phyloP scores from a whole-genome alignment of 371 early-diverging fungal species.

The Syncephalis fuscata region DNA sequence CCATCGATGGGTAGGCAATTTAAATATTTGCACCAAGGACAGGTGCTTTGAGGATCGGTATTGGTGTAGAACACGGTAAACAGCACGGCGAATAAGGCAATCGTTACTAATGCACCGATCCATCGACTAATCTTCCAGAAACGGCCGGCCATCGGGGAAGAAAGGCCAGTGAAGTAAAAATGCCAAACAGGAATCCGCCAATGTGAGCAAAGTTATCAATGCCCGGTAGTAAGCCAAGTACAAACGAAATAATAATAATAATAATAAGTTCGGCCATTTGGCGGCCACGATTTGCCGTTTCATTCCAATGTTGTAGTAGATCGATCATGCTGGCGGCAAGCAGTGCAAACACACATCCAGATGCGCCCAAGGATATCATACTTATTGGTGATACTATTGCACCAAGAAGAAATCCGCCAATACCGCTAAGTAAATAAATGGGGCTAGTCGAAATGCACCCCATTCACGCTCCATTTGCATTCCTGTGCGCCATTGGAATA shows the following conservation, averaged over 20 bases:
- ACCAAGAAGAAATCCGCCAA: conserved; percentile 68
- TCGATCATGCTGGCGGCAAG: conserved; percentile 68
- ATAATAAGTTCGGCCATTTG: conserved; percentile 53
- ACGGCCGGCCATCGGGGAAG: conserved; percentile 21
- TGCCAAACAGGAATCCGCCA: conserved; percentile 39
- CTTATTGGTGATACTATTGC: conserved; percentile 36
- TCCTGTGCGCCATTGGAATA: conserved; percentile 50
- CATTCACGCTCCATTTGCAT: conserved; percentile 55
- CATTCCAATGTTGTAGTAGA: conserved; percentile 59
- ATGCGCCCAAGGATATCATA: conserved; percentile 54
- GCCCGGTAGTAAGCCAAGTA: conserved; percentile 48
- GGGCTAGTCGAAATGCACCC: conserved; percentile 56
- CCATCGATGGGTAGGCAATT: conserved; percentile 19
- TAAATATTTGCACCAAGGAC: conserved; percentile 24
- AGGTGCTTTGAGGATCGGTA: conserved; percentile 14
- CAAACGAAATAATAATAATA: conserved; percentile 37
- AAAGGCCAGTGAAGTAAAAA: conserved; percentile 27
- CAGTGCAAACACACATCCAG: conserved; percentile 70
- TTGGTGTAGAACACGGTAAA: conserved; percentile 28
- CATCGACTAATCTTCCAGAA: conserved; percentile 18
- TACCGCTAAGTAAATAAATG: conserved; percentile 59
- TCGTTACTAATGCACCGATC: conserved; percentile 15
- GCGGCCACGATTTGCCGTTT: conserved; percentile 38
- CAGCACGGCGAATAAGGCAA: conserved; percentile 5
- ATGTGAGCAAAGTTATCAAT: conserved; percentile 71